Conservation (phyloP, 1,284 basidiomycete species). For the Pseudozyma pruni region DNA sequence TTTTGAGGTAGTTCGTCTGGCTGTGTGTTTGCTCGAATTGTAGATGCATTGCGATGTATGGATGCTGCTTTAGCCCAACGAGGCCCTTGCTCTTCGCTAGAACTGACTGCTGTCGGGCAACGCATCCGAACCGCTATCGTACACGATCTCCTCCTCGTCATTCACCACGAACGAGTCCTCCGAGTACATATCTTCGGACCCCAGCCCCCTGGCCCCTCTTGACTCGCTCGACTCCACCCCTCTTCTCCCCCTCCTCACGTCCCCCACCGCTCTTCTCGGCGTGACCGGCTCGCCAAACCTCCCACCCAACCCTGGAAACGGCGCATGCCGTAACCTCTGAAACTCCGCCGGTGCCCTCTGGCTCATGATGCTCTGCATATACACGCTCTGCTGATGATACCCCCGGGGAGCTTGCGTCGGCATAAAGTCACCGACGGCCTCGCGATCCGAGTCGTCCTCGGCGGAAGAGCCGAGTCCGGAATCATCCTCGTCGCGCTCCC, state of each 20-base stretch:
- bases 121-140: conserved; percentile 30
- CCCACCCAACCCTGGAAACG: conserved; percentile 54
- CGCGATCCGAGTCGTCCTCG: conserved; percentile 75
- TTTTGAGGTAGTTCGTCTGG: too few species aligned
- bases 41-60: neutral
- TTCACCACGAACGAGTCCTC: conserved; percentile 61
- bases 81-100: conserved; percentile 3
- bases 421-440: conserved; percentile 73
- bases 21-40: too few species aligned
- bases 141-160: conserved; percentile 56
- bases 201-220: conserved; percentile 13
- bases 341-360: conserved; percentile 52
- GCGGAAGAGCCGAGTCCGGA: conserved; percentile 69
- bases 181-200: conserved; percentile 52
- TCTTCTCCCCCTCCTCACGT: conserved; percentile 10
- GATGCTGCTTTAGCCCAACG: neutral
- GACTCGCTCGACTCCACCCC: conserved; percentile 41
- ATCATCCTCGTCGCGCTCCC: conserved; percentile 70
- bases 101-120: conserved; percentile 37
- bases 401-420: conserved; percentile 79
- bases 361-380: conserved; percentile 62
- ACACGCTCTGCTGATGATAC: conserved; percentile 69
- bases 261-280: conserved; percentile 4
- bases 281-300: conserved; percentile 34
- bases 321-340: conserved; percentile 19